Percentiles rank a stretch among this genome's conserved stretches.
Evolutionary conservation across 805 yeast genomes (phyloP).

Genomic region (Blastobotrys chiropterorum): DNA sequence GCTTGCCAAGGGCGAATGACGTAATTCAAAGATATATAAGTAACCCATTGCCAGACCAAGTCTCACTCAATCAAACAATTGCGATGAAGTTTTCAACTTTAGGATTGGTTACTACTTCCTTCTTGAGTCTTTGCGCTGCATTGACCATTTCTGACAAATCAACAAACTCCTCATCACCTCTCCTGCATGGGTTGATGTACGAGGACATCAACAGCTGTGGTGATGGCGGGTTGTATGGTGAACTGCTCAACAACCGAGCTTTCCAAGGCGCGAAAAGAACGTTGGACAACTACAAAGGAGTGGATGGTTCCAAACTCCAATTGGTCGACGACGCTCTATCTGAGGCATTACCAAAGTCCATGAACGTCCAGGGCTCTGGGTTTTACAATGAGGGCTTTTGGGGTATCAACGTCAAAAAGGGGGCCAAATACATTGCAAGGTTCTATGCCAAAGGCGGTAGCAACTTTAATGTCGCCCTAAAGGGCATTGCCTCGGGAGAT

Average conservation of each 20-base stretch:
- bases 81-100: not conserved
- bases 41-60: too few species aligned
- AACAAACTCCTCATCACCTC: not conserved
- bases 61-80: not conserved
- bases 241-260: not conserved
- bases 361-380: not conserved
- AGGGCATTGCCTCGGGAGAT: not conserved
- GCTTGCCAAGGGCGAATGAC: too few species aligned
- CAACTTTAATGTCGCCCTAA: not conserved
- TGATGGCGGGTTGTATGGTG: conserved; percentile 1
- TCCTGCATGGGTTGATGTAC: not conserved
- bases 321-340: not conserved
- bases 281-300: not conserved
- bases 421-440: not conserved
- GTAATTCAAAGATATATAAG: not conserved
- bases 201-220: conserved; percentile 1
- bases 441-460: not conserved
- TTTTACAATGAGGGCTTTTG: not conserved
- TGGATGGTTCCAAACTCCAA: not conserved
- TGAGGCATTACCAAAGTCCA: not conserved
- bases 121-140: not conserved
- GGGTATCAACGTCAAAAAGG: not conserved
- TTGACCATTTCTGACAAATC: not conserved
- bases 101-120: not conserved
- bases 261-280: not conserved